Percentiles rank a stretch among this genome's conserved stretches.
phyloP scores from a whole-genome alignment of 345 rosid genomes.

The Bruguiera gymnorhiza region DNA sequence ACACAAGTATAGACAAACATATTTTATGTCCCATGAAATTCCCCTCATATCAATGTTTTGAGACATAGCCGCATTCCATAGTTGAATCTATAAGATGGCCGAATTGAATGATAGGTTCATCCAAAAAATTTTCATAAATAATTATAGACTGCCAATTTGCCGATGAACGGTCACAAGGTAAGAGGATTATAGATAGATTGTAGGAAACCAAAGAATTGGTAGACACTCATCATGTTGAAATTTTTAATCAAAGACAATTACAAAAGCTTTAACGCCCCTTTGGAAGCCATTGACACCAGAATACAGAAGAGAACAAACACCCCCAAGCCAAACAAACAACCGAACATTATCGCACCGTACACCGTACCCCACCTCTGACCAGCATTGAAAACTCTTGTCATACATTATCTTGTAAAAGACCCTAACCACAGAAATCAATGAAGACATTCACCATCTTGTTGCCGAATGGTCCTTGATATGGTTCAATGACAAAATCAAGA shows the following conservation, averaged over 20 bases:
- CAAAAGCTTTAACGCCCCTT: constrained; percentile 15
- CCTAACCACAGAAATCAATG: constrained; percentile 10
- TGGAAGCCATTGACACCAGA: constrained; percentile 14
- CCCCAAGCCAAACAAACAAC: constrained; percentile 8
- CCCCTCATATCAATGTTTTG: no score
- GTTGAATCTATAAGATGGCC: no score
- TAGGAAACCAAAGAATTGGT: constrained; percentile 23
- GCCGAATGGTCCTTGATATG: constrained; percentile 12
- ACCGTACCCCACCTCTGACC: constrained; percentile 21
- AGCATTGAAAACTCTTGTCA: constrained; percentile 16
- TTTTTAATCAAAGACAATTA: neutral
- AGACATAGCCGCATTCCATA: no score
- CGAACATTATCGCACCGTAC: constrained; percentile 5
- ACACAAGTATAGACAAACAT: no score
- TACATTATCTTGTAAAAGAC: constrained; percentile 4
- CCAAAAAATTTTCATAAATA: no score
- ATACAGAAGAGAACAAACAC: constrained; percentile 2
- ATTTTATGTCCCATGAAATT: no score
- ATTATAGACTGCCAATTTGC: no score
- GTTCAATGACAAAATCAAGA: neutral
- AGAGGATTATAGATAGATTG: neutral
- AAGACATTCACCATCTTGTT: constrained; percentile 9
- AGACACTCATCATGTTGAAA: constrained; percentile 2
- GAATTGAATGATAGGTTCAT: no score
- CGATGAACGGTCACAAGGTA: no score